These are phyloP conservation scores for Hemisphaericaspora lyxosophila DNA, from an alignment of 1,139 yeast species.

Conservation along the genomic window DNA sequence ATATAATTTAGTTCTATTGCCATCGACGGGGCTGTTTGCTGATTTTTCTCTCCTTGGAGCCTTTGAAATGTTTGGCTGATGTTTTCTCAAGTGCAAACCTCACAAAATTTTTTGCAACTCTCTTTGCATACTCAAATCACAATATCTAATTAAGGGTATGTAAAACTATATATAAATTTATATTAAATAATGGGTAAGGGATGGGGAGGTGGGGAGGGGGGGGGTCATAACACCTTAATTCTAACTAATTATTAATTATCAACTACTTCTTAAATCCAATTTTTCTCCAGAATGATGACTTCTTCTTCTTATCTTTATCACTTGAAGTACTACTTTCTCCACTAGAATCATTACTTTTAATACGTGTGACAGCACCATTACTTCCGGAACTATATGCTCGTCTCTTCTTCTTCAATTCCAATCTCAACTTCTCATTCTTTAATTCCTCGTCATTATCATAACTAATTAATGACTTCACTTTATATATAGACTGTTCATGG, in stretches of 20 bases:
- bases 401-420: constrained; percentile 15
- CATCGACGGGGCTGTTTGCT: too few species aligned
- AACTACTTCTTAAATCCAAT: constrained; percentile 30
- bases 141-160: too few species aligned
- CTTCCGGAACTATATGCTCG: constrained; percentile 6
- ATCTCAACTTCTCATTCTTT: constrained; percentile 23
- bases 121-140: too few species aligned
- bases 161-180: too few species aligned
- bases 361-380: constrained; percentile 6
- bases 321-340: constrained; percentile 4
- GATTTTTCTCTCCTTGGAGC: too few species aligned
- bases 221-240: background rate
- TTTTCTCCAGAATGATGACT: constrained; percentile 33
- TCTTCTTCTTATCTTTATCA: constrained; percentile 15
- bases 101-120: too few species aligned
- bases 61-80: too few species aligned
- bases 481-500: constrained; percentile 28
- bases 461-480: constrained; percentile 40
- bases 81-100: too few species aligned
- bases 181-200: too few species aligned
- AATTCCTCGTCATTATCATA: constrained; percentile 31
- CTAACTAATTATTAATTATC: too few species aligned
- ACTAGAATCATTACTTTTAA: constrained; percentile 10
- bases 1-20: too few species aligned
- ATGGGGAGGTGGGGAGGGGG: background rate